Percentiles rank a stretch among this genome's conserved stretches.
These are phyloP conservation scores for Malassezia slooffiae DNA, from an alignment of 1,284 basidiomycete genomes.

Conservation along the genomic window DNA sequence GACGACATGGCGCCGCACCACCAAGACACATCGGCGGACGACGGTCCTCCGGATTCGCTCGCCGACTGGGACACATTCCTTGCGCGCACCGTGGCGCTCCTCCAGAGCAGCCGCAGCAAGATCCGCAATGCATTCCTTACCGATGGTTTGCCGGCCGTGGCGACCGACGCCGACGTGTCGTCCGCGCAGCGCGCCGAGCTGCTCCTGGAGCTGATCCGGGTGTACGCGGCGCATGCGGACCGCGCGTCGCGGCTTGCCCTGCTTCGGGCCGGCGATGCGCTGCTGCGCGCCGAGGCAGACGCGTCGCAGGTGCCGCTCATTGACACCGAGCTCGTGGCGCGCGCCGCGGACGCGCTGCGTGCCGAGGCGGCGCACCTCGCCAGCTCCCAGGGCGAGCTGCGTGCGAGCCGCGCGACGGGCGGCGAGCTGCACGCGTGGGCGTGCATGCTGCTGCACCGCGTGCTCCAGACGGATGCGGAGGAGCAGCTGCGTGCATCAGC, in stretches of 20 bases:
- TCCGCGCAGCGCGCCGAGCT: constrained; percentile 60
- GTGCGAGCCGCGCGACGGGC: constrained; percentile 49
- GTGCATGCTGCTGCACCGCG: constrained; percentile 54
- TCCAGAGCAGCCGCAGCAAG: constrained; percentile 20
- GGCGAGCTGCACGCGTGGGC: constrained; percentile 66
- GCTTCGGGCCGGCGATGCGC: constrained; percentile 56
- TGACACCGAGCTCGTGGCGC: constrained; percentile 54
- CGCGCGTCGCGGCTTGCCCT: constrained; percentile 60
- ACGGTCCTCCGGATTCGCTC: background rate
- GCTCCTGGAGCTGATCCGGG: constrained; percentile 61
- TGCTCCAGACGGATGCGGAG: constrained; percentile 31
- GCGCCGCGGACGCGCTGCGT: constrained; percentile 62
- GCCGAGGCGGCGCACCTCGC: constrained; percentile 53
- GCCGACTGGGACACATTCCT: constrained; percentile 28
- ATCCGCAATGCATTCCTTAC: constrained; percentile 22
- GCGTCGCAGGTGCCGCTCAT: constrained; percentile 38
- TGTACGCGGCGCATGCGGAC: constrained; percentile 67
- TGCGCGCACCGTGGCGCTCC: constrained; percentile 15
- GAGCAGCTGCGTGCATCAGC: constrained; percentile 2
- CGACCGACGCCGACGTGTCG: constrained; percentile 48
- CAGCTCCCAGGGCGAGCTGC: constrained; percentile 17
- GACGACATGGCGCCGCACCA: constrained; percentile 29
- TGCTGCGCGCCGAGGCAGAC: constrained; percentile 54
- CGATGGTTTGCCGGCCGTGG: constrained; percentile 17
- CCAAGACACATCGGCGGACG: background rate